phyloP scores from a whole-genome alignment of 768 basidiomycete species.

The Filobasidium wieringae region DNA sequence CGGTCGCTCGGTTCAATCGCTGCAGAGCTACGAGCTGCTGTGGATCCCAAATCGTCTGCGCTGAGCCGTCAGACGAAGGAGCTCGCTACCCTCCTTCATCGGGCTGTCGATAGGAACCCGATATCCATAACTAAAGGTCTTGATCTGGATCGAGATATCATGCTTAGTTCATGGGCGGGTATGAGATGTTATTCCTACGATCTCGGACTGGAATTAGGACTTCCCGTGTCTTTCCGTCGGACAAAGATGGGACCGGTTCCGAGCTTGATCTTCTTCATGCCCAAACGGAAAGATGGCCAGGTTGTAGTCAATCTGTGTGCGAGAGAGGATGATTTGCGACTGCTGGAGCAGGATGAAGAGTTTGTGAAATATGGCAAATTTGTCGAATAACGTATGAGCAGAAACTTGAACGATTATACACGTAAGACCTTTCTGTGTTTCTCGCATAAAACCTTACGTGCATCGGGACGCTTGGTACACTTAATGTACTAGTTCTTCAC shows the following conservation, averaged over 20 bases:
- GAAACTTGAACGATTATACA: too few relatives aligned
- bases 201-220: conserved; percentile 8
- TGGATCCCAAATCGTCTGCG: conserved; percentile 6
- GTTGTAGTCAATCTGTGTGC: neutral
- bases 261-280: conserved; percentile 1
- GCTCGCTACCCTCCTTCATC: conserved; percentile 9
- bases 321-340: neutral
- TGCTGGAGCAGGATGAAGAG: neutral
- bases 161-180: conserved; percentile 15
- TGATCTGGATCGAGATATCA: conserved; percentile 5
- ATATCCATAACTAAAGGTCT: neutral
- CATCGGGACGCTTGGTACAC: too few relatives aligned
- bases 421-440: too few relatives aligned
- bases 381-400: neutral
- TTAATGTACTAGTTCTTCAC: too few relatives aligned
- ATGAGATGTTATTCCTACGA: conserved; percentile 10
- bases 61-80: conserved; percentile 3
- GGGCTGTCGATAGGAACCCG: conserved; percentile 8
- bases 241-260: neutral
- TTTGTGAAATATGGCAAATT: conserved; percentile 1
- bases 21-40: neutral
- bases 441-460: too few relatives aligned
- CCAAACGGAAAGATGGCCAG: neutral
- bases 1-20: conserved; percentile 9
- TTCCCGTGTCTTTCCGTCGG: conserved; percentile 4